These are phyloP conservation scores for Plectosphaerella sp. DNA, from an alignment of 2,329 filamentous ascomycete genomes.

Conservation along the genomic window DNA sequence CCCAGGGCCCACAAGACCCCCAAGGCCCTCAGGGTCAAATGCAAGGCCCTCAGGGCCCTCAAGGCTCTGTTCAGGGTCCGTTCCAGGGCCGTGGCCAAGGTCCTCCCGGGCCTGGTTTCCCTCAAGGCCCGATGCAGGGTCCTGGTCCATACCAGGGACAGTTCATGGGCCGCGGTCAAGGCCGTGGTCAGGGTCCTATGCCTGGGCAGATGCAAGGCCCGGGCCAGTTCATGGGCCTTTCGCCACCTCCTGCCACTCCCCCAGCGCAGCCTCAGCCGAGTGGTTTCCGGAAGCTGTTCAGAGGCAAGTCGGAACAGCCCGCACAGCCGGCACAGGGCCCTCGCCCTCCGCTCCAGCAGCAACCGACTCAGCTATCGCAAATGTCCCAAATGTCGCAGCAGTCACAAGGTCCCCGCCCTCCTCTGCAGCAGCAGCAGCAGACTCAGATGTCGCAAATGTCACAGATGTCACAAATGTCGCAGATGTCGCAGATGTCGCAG, in stretches of 20 bases:
- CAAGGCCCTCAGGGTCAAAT: background rate
- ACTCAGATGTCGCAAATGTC: constrained; percentile 1
- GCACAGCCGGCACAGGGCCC: background rate
- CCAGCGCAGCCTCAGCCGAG: constrained; percentile 1
- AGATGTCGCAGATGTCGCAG: too few relatives aligned
- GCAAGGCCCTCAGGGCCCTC: background rate
- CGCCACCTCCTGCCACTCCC: background rate
- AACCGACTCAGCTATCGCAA: background rate
- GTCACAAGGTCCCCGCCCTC: too few relatives aligned
- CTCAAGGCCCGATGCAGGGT: too few relatives aligned
- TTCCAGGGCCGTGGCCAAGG: too few relatives aligned
- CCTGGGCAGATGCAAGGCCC: too few relatives aligned
- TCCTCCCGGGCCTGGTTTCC: too few relatives aligned
- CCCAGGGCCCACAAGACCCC: constrained; percentile 40
- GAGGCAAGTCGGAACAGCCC: constrained; percentile 1
- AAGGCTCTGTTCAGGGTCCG: too few relatives aligned
- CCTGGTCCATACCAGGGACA: too few relatives aligned
- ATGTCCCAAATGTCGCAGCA: background rate
- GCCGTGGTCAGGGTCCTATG: too few relatives aligned
- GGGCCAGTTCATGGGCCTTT: too few relatives aligned
- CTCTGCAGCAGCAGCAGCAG: constrained; percentile 4
- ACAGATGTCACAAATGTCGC: too few relatives aligned
- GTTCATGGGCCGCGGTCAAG: too few relatives aligned
- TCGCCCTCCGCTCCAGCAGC: constrained; percentile 7
- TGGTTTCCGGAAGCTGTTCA: constrained; percentile 12